Evolutionary conservation across 2,329 filamentous ascomycete genomes (phyloP), one percentile per base, ranked within the genome.

Genomic region (Chrysoporthe deuterocubensis): DNA sequence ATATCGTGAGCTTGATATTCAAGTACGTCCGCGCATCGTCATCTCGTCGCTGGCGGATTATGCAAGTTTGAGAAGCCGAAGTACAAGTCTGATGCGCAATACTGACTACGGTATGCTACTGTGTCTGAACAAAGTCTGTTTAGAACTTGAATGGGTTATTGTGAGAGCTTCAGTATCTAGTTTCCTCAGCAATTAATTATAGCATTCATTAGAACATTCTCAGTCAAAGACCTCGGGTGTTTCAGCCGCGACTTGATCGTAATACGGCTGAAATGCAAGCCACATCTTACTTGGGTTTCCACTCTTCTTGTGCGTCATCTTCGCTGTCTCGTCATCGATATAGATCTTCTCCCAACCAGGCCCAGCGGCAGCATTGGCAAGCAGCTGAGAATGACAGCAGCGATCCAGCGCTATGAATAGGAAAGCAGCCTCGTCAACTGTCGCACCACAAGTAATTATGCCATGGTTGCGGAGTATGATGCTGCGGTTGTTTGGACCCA

Each of bases 241-340:
- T 26, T 57, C 54, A 37, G 34, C 54, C 16, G 18, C 54, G 32
- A 57, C 54, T 34, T 57, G 54, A 13, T 57, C 54, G 16, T 54
- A 63, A 16, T 63, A 63, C n/a, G 61, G 61, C n/a, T 63, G 61
- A 52, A 63, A 63, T 7, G 61, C 61, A 21, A 63, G 16, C 61
- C 61, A 63, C 34, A 44, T 48, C 46, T 63, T 63, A 13, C 46
- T 48, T 32, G 61, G 61, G 34, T 57, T 57, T 3, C 54, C 54
- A 18, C 54, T 57, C 54, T 57, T 57, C 54, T 57, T 57, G 54
- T 57, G 54, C 18, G 54, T 57, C 54, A 57, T 57, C 32, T 37
- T 18, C 16, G 78, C 78, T 71, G 79, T 78, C 52, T 78, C 76
- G 66, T 80, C 76, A 68, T 71, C 74, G 71, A 79, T 76, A 66